Conservation (phyloP, 2,329 filamentous ascomycete genomes). For the Nigrospora sphaerica region DNA sequence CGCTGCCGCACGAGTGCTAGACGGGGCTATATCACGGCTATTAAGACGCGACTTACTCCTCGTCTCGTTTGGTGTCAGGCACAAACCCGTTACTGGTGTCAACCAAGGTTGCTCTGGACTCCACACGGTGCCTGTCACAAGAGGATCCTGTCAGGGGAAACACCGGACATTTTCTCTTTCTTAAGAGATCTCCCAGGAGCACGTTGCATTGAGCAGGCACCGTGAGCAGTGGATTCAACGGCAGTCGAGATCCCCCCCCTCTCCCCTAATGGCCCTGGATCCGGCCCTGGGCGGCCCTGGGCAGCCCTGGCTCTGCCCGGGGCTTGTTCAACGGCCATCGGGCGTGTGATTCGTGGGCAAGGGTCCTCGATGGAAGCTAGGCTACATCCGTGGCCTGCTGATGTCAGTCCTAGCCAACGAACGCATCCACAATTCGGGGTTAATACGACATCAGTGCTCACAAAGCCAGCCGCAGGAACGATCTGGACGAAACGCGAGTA, state of each 20-base stretch:
- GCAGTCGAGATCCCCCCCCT: constrained; percentile 4
- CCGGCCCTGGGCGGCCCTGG: too few species aligned
- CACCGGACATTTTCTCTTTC: constrained; percentile 6
- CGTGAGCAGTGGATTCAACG: constrained; percentile 4
- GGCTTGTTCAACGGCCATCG: too few species aligned
- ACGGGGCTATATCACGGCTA: too few species aligned
- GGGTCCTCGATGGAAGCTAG: background rate
- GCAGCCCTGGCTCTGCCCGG: too few species aligned
- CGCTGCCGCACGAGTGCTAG: background rate
- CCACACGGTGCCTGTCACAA: constrained; percentile 4
- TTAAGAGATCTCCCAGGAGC: constrained; percentile 5
- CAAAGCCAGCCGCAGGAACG: background rate
- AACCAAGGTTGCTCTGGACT: constrained; percentile 6
- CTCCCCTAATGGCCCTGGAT: background rate
- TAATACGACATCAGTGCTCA: constrained; percentile 2
- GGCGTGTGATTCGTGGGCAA: background rate
- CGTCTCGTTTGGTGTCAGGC: too few species aligned
- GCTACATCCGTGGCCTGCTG: background rate
- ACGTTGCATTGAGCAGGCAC: constrained; percentile 4
- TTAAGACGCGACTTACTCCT: too few species aligned
- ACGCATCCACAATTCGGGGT: background rate
- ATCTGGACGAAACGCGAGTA: constrained; percentile 3
- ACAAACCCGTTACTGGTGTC: too few species aligned
- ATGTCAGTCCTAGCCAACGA: background rate
- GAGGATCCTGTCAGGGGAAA: constrained; percentile 8